Base-by-base conservation (phyloP, 345 rosid genomes). In the Hibiscus trionum region DNA sequence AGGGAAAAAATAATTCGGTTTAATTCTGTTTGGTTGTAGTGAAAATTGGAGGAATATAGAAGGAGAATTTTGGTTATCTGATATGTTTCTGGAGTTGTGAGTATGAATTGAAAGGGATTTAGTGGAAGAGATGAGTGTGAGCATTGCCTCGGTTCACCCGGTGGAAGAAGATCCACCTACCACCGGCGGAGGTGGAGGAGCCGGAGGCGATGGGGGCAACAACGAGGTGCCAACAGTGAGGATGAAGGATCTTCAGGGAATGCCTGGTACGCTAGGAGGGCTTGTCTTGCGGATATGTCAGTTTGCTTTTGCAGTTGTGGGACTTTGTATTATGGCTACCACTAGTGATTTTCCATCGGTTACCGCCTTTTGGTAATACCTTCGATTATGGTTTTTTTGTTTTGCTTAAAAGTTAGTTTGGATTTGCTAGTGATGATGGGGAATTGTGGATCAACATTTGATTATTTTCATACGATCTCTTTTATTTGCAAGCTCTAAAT, bases 61-160 rank as follows among this genome's bases (percentile, higher is more conserved):
- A 17, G 47, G 47, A n/a, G 1, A n/a, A 69, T 14, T 33, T 42
- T 19, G 49, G 69, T 5, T 39, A 10, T 61, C 62, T 47, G 60
- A 29, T 44, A 49, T 47, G 68, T 50, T 21, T 26, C 21, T 16
- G 68, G 56, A 58, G 70, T 52, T 29, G 77, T 75, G 87, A 78
- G 73, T 77, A 82, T 78, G 87, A 78, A 77, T 75, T 85, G 78
- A 78, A 67, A 73, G 31, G 68, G 33, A 5, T 64, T 75, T 55
- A 65, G 76, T 74, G 76, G 75, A 44, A 77, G 90, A 81, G 83
- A 95, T 95, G 98, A 92, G 72, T 78, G 90, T 84, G 88, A 89
- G 98, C 85, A 93, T 89, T 80, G 91, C 96, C 21, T 82, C 91
- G 72, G 82, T 80, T 81, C 92, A 90, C 96, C 96, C 90, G 1